These are phyloP conservation scores for apple (Malus domestica) DNA, from an alignment of 306 rosid species.

Conservation along the genomic window ASM211411v1 NC_041805.1:23131501-23132000, in stretches of 20 bases:
- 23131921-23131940: neutral
- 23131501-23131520: too few species aligned
- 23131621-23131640: too few species aligned
- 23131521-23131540: too few species aligned
- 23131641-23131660: too few species aligned
- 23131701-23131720: conserved; percentile 35
- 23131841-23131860: neutral
- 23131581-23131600: too few species aligned
- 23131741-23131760: neutral
- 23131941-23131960: neutral
- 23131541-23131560: too few species aligned
- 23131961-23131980: neutral
- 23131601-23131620: too few species aligned
- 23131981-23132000: neutral
- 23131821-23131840: neutral
- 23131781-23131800: neutral
- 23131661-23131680: conserved; percentile 74
- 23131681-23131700: conserved; percentile 43
- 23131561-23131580: too few species aligned
- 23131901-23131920: neutral
- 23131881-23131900: neutral
- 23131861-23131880: neutral
- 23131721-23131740: neutral
- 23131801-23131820: neutral
- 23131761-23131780: neutral